Percentiles rank a stretch among this genome's conserved stretches.
Evolutionary conservation across 1,284 basidiomycete genomes (phyloP).

Genomic region (Laetiporus sulphureus): DNA sequence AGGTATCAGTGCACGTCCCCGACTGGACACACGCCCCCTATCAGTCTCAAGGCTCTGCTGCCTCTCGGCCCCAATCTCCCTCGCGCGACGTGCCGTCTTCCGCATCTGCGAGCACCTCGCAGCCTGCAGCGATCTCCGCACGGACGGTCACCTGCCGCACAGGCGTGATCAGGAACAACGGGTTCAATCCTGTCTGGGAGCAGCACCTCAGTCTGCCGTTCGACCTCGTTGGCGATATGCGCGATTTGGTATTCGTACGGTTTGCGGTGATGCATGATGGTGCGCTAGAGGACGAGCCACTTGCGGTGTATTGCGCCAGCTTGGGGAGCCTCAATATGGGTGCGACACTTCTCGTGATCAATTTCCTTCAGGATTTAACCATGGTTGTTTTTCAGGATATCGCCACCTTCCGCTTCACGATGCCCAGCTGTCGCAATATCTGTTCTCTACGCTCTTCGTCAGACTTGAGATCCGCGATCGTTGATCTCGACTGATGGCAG

Average conservation of each 20-base stretch:
- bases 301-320: conserved; percentile 67
- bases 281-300: conserved; percentile 53
- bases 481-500: too few relatives aligned
- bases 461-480: conserved; percentile 45
- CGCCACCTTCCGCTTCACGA: conserved; percentile 86
- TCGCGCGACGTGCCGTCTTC: conserved; percentile 9
- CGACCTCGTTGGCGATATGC: conserved; percentile 69
- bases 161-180: conserved; percentile 69
- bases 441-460: conserved; percentile 88
- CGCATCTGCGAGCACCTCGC: conserved; percentile 10
- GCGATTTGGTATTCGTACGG: conserved; percentile 77
- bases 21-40: conserved; percentile 47
- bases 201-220: conserved; percentile 67
- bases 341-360: conserved; percentile 29
- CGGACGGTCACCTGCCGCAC: conserved; percentile 51
- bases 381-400: conserved; percentile 52
- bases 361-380: conserved; percentile 1
- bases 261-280: conserved; percentile 70
- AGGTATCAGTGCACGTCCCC: conserved; percentile 72
- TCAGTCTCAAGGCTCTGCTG: conserved; percentile 19
- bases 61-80: conserved; percentile 13
- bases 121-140: conserved; percentile 32
- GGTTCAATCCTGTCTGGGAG: conserved; percentile 88
- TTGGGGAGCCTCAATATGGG: conserved; percentile 66
- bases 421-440: conserved; percentile 71